These are phyloP conservation scores for Kazachstania sp. DNA, from an alignment of 1,139 yeast genomes.

Conservation along the genomic window DNA sequence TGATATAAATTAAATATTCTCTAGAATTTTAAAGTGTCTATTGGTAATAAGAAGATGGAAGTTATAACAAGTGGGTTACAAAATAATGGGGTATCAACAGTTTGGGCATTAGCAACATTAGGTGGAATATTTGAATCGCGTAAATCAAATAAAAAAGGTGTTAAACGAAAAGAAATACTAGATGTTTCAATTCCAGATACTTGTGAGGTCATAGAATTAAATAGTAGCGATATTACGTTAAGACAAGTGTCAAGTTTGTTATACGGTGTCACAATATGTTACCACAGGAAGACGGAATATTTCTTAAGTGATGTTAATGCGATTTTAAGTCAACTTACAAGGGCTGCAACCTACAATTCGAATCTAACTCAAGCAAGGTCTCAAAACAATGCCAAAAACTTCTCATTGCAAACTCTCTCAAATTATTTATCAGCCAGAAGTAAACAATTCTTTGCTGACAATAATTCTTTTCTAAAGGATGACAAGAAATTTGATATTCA, in stretches of 20 bases:
- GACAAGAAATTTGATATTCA: conserved; percentile 24
- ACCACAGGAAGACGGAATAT: conserved; percentile 26
- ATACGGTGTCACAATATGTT: conserved; percentile 29
- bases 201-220: conserved; percentile 20
- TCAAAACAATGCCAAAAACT: background rate
- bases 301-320: conserved; percentile 22
- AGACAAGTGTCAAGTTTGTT: conserved; percentile 25
- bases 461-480: conserved; percentile 13
- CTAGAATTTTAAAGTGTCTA: no score
- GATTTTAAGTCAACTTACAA: conserved; percentile 19
- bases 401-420: background rate
- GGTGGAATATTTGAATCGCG: background rate
- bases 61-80: background rate
- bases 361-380: background rate
- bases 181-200: conserved; percentile 27
- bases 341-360: conserved; percentile 1
- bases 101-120: conserved; percentile 12
- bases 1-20: no score
- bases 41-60: background rate
- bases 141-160: background rate
- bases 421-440: background rate
- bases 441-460: conserved; percentile 3
- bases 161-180: conserved; percentile 26
- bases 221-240: conserved; percentile 17
- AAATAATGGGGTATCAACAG: conserved; percentile 9